These are phyloP conservation scores for Nicotiana benthamiana DNA, from an alignment of 257 asterid genomes.

Conservation along the genomic window DNA sequence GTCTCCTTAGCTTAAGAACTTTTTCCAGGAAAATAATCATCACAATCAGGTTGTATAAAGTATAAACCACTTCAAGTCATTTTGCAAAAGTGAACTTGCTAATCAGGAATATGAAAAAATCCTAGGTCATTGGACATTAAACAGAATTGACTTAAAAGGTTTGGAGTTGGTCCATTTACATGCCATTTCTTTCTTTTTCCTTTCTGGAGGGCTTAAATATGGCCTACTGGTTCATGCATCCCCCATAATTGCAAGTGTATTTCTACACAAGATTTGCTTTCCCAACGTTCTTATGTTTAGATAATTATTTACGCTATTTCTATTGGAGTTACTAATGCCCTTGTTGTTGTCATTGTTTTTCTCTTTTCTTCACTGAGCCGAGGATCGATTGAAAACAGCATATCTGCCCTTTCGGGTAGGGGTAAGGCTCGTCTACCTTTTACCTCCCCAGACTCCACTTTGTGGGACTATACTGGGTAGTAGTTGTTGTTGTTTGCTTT, in stretches of 20 bases:
- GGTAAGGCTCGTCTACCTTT: too few species aligned
- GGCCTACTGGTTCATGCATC: background rate
- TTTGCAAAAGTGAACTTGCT: background rate
- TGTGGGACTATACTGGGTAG: too few species aligned
- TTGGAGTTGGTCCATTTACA: background rate
- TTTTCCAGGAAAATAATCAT: background rate
- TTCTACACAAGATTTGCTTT: background rate
- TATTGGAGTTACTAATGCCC: too few species aligned
- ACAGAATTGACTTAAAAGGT: background rate
- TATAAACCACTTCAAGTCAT: background rate
- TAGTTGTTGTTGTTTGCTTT: too few species aligned
- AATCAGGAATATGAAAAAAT: background rate
- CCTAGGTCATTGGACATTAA: background rate
- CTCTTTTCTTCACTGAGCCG: too few species aligned
- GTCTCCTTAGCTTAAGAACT: background rate
- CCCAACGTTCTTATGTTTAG: too few species aligned
- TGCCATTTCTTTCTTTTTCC: background rate
- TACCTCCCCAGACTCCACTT: too few species aligned
- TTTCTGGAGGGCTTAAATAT: background rate
- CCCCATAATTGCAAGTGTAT: background rate
- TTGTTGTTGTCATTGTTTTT: too few species aligned
- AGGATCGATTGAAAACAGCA: too few species aligned
- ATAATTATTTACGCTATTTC: too few species aligned
- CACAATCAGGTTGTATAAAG: background rate
- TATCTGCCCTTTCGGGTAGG: too few species aligned